Base-by-base conservation (phyloP, 805 yeast genomes). In the Helenozyma baotianmanensis region DNA sequence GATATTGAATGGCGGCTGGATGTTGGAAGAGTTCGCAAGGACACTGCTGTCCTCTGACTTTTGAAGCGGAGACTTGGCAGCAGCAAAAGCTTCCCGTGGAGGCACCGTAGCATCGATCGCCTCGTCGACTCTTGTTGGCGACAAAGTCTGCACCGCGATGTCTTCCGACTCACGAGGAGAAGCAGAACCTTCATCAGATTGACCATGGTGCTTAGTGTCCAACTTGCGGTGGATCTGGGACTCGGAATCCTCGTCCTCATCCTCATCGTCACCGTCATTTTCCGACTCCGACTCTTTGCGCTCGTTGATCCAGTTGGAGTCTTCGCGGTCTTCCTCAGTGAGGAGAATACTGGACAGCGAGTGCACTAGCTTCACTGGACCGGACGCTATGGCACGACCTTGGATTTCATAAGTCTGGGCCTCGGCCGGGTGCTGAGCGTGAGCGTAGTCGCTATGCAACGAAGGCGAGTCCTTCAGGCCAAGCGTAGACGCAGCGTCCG, bases 11-110 rank as follows among this genome's bases (percentile, higher is more conserved):
- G 48, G 62, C 10, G 62, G 63, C 4, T 58, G 58, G 14, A 66
- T 50, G 35, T 63, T 64, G 2, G 73, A 64, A 0, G 73, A 68
- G 45, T 68, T 68, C 2, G 72, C 73, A 24, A 68, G 53, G 4
- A 57, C 53, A 27, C 60, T 56, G 14, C 38, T 45, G 17, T 54
- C 54, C n/a, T n/a, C n/a, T n/a, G n/a, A n/a, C n/a, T n/a, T 9
- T 11, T 1, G 5, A n/a, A 15, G 11, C 5, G 18, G 18, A 8
- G 12, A 6, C 9, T 25, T 11, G 10, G 27, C 8, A 4, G 22
- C 27, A 11, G 11, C 18, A n/a, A 14, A 9, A 21, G 9, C 13
- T 9, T 22, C 11, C 3, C 30, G 30, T 9, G 50, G 45, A 2
- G 54, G 53, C 5, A 51, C 52, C 19, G 47, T 38, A 14, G 48